Percentiles rank a stretch among this genome's conserved stretches.
Conservation (phyloP, 23 red algal genomes). For the Gracilaria caudata region DNA sequence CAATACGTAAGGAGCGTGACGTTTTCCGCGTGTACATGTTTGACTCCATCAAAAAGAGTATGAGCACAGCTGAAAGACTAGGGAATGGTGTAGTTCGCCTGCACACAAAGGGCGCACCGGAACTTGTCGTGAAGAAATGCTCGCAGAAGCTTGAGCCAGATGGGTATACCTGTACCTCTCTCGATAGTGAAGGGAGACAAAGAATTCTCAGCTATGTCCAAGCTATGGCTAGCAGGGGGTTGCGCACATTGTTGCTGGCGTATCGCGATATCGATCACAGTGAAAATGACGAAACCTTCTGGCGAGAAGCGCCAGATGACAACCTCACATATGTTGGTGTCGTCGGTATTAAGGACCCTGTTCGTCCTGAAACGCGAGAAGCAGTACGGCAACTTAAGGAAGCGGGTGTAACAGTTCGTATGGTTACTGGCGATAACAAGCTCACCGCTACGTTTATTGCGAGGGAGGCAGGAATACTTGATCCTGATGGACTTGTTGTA, state of each 20-base stretch:
- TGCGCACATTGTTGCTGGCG: slow-evolving; percentile 79
- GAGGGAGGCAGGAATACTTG: slow-evolving; percentile 76
- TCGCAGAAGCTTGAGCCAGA: slow-evolving; percentile 46
- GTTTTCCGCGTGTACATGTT: slow-evolving; percentile 72
- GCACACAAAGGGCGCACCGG: slow-evolving; percentile 88
- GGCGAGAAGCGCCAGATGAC: slow-evolving; percentile 52
- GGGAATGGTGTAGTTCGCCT: slow-evolving; percentile 31
- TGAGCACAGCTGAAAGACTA: slow-evolving; percentile 69
- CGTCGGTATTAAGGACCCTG: slow-evolving; percentile 89
- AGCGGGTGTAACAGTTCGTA: slow-evolving; percentile 95
- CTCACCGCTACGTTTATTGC: slow-evolving; percentile 86
- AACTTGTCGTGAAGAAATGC: slow-evolving; percentile 60
- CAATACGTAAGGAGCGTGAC: slow-evolving; percentile 47
- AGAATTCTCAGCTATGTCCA: slow-evolving; percentile 40
- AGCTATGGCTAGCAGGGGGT: slow-evolving; percentile 62
- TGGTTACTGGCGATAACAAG: slow-evolving; percentile 93
- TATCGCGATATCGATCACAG: slow-evolving; percentile 71
- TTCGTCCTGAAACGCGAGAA: slow-evolving; percentile 84
- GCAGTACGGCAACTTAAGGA: slow-evolving; percentile 75
- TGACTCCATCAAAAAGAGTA: slow-evolving; percentile 83
- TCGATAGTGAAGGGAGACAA: slow-evolving; percentile 29
- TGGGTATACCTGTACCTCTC: slow-evolving; percentile 25
- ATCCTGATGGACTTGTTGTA: slow-evolving; percentile 65
- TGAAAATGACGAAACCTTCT: slow-evolving; percentile 55
- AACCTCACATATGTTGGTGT: slow-evolving; percentile 82